Evolutionary conservation across 2,329 filamentous ascomycete species (phyloP), one percentile per base, ranked within the genome.

Genomic region (Pseudocercospora vitis): DNA sequence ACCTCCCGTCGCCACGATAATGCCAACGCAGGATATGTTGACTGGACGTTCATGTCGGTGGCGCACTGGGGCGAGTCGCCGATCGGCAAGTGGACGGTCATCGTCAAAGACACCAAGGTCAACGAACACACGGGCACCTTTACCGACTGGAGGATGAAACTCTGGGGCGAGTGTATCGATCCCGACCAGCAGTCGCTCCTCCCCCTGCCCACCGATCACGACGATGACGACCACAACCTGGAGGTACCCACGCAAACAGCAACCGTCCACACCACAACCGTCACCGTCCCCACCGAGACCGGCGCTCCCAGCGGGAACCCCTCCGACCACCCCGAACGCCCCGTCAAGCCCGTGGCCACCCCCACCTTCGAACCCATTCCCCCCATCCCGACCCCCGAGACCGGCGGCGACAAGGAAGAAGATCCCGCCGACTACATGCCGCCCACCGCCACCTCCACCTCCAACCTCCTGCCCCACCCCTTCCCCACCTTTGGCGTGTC

Each of bases 1-100:
- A 88, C 85, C 9, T 77, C 86, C 1, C 87, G 94, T 60, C 80
- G 80, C 55, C 72, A 82, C 18, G 94, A 99, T 70, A 76, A 80
- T 1, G 81, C 80, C 29, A 69, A 74, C 0, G 72, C 74, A 18
- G 94, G 94, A 7, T 99, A 97, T 70, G 76, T 85, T 31, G 90
- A 97, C 73, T 99, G 94, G 94, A 97, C 92, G 0, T 99, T 99
- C 66, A 99, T 99, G 94, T 95, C 87, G 57, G 94, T 99, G 31
- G 91, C 86, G 59, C 94, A 99, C 70, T 99, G 91, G 90, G 94
- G 94, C 45, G 94, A 99, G 73, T 80, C 81, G 37, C 91, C 91
- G 55, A 72, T 91, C 53, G 94, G 94, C 48, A 91, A 83, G 18
- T 99, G 94, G 94, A 95, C 88, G 0, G 80, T 99, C 32, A 77